Base-by-base conservation (phyloP, 1,284 basidiomycete genomes). In the Testicularia cyperi region DNA sequence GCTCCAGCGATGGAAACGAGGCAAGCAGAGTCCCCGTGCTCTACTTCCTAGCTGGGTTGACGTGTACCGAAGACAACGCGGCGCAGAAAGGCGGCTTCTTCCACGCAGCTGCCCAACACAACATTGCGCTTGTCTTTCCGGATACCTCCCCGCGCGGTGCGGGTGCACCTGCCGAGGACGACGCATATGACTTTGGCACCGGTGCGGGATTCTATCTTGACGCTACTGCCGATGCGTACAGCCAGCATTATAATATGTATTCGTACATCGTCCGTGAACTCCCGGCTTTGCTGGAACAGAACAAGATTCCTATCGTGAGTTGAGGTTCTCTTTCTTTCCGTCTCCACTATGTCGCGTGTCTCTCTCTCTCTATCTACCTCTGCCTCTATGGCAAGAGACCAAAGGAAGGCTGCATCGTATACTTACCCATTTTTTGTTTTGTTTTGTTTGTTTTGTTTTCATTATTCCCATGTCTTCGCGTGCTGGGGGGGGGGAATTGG, bases 141-240 rank as follows among this genome's bases (percentile, higher is more conserved):
- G 95, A 99, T 75, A 98, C 95, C 0, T 90, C 88, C 28, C 95
- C 95, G 2, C 83, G 94, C 23, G 92, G 91, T 1, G 92, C 94
- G 2, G 86, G 85, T n/a, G 82, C 92, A 47, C 84, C 87, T 43
- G 90, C 88, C 27, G 80, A 78, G 36, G 92, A 98, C 78, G 85
- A 89, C 35, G 83, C 84, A 54, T 85, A 86, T 75, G 88, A 96
- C 74, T 78, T 78, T 43, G 77, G 78, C 14, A 62, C 62, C 2
- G 72, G 74, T 14, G 72, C 74, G 3, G 72, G 72, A 3, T 75
- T 76, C 44, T 76, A 76, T 38, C 36, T 76, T 18, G 69, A 73
- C 40, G 72, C 74, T 13, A 75, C 72, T 2, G 69, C 69, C 41
- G 37, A 39, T 23, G 71, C 72, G 6, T 76, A 61, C 58, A 60